phyloP scores from a whole-genome alignment of 139 green algal species.

The Yamagishiella unicocca region DNA sequence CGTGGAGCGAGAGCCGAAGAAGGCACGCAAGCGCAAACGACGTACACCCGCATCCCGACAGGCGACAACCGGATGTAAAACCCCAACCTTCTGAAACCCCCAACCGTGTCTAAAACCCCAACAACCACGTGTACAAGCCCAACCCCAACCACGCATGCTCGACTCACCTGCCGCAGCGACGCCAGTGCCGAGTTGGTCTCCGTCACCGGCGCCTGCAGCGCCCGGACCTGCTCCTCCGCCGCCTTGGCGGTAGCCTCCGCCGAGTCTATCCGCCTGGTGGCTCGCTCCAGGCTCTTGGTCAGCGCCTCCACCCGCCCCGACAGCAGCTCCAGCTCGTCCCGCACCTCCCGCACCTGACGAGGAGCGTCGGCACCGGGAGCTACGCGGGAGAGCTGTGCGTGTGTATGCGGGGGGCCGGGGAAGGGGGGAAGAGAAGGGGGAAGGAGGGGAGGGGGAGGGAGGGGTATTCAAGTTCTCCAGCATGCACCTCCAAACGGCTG shows the following conservation, averaged over 20 bases:
- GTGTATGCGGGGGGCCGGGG: not conserved
- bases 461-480: too few species aligned
- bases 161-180: not conserved
- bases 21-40: too few species aligned
- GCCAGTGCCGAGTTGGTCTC: not conserved
- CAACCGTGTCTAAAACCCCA: too few species aligned
- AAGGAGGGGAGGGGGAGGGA: not conserved
- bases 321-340: slow-evolving; percentile 2
- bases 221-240: slow-evolving; percentile 11
- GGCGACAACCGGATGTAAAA: too few species aligned
- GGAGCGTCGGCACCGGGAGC: slow-evolving; percentile 1
- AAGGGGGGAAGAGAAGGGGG: not conserved
- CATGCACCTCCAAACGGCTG: too few species aligned
- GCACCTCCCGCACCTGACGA: not conserved
- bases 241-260: not conserved
- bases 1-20: too few species aligned
- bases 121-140: too few species aligned
- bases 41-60: too few species aligned
- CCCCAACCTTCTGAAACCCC: too few species aligned
- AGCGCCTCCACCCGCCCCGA: slow-evolving; percentile 6
- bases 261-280: not conserved
- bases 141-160: too few species aligned
- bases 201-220: slow-evolving; percentile 8
- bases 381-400: slow-evolving; percentile 16
- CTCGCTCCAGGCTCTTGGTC: slow-evolving; percentile 3